phyloP scores from a whole-genome alignment of 495 filamentous ascomycete genomes.

The Tuber borchii region DNA sequence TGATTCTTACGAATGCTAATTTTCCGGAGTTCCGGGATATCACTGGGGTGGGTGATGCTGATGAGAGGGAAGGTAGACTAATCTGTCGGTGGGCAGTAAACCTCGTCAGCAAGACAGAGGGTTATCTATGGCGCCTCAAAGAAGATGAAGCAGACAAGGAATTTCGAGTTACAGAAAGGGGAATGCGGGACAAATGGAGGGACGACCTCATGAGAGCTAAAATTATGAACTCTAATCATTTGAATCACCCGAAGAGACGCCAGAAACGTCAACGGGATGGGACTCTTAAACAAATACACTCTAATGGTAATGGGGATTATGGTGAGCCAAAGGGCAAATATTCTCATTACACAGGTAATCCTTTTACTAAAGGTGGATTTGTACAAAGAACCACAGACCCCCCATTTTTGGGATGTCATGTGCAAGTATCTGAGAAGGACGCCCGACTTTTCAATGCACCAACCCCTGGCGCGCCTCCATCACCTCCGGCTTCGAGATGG shows the following conservation, averaged over 20 bases:
- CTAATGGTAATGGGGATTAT: not conserved
- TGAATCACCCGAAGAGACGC: not conserved
- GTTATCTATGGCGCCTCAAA: conserved; percentile 35
- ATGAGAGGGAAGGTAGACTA: conserved; percentile 31
- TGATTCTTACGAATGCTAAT: conserved; percentile 40
- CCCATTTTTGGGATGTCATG: not conserved
- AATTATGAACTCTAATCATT: not conserved
- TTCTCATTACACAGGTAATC: not conserved
- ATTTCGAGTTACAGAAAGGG: conserved; percentile 28
- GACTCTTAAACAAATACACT: not conserved
- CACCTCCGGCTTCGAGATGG: not conserved
- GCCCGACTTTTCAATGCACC: not conserved
- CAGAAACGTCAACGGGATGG: not conserved
- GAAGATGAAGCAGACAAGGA: conserved; percentile 37
- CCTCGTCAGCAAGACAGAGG: conserved; percentile 23
- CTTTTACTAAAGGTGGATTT: not conserved
- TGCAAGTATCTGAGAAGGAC: not conserved
- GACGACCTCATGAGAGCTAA: conserved; percentile 15
- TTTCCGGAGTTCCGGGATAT: conserved; percentile 32
- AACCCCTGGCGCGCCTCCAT: not conserved
- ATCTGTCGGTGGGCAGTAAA: conserved; percentile 35
- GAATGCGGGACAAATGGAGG: conserved; percentile 32
- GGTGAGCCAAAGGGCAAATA: not conserved
- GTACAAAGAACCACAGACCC: not conserved
- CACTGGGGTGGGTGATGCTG: conserved; percentile 8